Percentiles rank a stretch among this genome's conserved stretches.
phyloP scores from a whole-genome alignment of 169 alveolate genomes.

The Besnoitia besnoiti region DNA sequence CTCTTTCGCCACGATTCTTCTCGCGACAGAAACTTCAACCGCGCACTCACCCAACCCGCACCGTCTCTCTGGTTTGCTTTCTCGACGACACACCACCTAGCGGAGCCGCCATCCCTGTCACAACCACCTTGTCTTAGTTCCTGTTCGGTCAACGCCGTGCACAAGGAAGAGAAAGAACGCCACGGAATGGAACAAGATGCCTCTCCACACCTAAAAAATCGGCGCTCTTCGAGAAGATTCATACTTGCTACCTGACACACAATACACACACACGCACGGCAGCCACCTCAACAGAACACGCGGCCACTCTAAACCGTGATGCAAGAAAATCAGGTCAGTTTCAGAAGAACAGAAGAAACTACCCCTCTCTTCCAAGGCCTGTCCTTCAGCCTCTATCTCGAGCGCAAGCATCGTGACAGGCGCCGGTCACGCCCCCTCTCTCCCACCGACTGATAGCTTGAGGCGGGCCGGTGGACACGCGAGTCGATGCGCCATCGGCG shows the following conservation, averaged over 20 bases:
- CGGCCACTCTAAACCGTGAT: too few species aligned
- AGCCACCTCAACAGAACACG: too few species aligned
- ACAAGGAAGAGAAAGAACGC: background rate
- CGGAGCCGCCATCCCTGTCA: too few species aligned
- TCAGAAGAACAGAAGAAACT: too few species aligned
- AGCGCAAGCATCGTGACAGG: too few species aligned
- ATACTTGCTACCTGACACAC: background rate
- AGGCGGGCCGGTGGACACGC: too few species aligned
- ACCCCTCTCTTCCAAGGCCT: too few species aligned
- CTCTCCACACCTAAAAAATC: background rate
- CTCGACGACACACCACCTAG: background rate
- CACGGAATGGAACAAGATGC: background rate
- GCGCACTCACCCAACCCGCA: background rate
- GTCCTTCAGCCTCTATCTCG: too few species aligned
- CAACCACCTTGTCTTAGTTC: background rate
- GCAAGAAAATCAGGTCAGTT: too few species aligned
- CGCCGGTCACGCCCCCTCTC: too few species aligned
- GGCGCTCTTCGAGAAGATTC: constrained; percentile 26
- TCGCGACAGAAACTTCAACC: background rate
- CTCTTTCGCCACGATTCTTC: background rate
- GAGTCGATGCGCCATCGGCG: too few species aligned
- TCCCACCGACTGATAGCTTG: too few species aligned
- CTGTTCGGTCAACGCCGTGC: background rate
- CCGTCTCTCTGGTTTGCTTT: background rate
- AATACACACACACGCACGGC: background rate